Percentiles rank a stretch among this genome's conserved stretches.
phyloP scores from a whole-genome alignment of 305 asterid species.

The Rubia balearica region DNA sequence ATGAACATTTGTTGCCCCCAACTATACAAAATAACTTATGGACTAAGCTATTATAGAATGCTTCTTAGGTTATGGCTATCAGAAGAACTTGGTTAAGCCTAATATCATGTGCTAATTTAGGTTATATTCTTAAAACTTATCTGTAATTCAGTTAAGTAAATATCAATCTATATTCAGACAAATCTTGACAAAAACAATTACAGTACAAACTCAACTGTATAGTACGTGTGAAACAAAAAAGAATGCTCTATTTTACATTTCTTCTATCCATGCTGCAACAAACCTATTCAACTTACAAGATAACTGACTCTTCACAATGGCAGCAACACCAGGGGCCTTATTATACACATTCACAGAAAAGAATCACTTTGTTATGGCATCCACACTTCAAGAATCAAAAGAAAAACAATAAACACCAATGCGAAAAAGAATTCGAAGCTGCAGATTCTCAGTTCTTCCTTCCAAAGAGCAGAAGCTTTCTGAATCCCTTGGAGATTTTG shows the following conservation, averaged over 20 bases:
- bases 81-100: neutral
- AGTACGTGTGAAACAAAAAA: constrained; percentile 3
- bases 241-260: constrained; percentile 6
- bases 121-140: too few relatives aligned
- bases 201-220: constrained; percentile 3
- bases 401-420: neutral
- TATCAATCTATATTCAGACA: neutral
- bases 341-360: constrained; percentile 11
- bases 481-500: constrained; percentile 55
- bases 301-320: constrained; percentile 6
- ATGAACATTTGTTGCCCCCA: neutral
- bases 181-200: neutral
- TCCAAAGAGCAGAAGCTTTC: constrained; percentile 68
- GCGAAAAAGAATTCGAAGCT: constrained; percentile 2
- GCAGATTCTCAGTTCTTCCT: constrained; percentile 36
- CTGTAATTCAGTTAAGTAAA: too few relatives aligned
- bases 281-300: constrained; percentile 14
- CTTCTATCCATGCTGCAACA: neutral
- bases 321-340: constrained; percentile 26
- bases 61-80: too few relatives aligned
- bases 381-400: constrained; percentile 15
- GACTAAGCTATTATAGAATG: too few relatives aligned
- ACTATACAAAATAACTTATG: neutral
- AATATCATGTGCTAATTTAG: too few relatives aligned
- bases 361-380: constrained; percentile 3